Base-by-base conservation (phyloP, 139 green algal genomes). In the Auxenochlorella protothecoides region DNA sequence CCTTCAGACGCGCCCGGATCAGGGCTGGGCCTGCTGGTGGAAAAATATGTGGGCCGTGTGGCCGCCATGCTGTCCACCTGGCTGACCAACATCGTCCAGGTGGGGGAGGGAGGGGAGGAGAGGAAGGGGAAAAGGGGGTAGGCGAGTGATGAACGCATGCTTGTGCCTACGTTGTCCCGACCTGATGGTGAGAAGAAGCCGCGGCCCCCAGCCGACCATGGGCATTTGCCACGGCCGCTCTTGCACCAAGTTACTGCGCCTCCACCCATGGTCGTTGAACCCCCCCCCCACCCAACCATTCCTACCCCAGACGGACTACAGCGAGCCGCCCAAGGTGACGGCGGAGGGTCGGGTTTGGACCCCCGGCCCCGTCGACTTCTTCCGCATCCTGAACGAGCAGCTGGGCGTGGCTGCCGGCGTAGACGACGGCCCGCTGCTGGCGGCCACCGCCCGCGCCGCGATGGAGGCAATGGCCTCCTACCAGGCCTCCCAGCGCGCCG, bases 371-470 rank as follows among this genome's bases (percentile, higher is more conserved):
- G 80, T 92, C 5, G 91, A 97, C 68, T 89, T 97, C 72, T 97
- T 97, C 84, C 82, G 92, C 44, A 92, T 97, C 69, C 81, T 97
- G 44, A 90, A 91, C 57, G 85, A 96, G 73, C 85, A 96, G 82
- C 76, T 94, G 51, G 12, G 55, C 14, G 77, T 64, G 13, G 61
- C 16, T 75, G 65, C 55, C 53, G 6, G 5, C 8, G 27, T 44
- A 1, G 27, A 44, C 27, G 27, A 44, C 1, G 27, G 27, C 27
- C 27, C 27, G 27, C 27, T 44, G 27, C 27, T 44, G 27, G 27
- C 27, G 27, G 27, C 27, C 27, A 44, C 27, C 27, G 27, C 27
- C 27, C 27, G 27, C 27, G 27, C 27, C 27, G 27, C 27, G 27
- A 44, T 44, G 27, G 27, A 59, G 5, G 72, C 66, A 13, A 77